Conservation (phyloP, 108 stramenopile genomes). For the Nitzschia palea region DNA sequence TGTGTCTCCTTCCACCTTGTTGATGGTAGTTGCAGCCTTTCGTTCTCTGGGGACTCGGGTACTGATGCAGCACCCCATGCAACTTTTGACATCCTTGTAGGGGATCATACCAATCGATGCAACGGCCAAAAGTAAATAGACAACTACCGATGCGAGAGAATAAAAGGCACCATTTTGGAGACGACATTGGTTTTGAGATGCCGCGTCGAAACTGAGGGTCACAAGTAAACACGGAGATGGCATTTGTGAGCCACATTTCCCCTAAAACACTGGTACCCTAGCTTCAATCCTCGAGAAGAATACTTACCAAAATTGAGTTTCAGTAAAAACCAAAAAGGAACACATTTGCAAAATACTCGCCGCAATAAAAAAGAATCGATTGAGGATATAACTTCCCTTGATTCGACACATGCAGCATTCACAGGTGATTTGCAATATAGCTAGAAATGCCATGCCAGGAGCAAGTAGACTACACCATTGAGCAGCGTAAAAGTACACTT, state of each 20-base stretch:
- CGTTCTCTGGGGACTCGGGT: not conserved
- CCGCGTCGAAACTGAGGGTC: not conserved
- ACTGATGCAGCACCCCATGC: slow-evolving; percentile 4
- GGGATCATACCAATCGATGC: not conserved
- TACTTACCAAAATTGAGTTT: slow-evolving; percentile 19
- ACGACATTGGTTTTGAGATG: slow-evolving; percentile 1
- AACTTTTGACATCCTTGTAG: not conserved
- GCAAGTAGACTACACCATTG: slow-evolving; percentile 20
- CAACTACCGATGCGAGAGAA: not conserved
- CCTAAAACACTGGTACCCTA: not conserved
- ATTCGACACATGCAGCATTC: slow-evolving; percentile 17
- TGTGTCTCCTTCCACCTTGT: not conserved
- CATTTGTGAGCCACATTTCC: no score
- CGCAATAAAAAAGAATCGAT: slow-evolving; percentile 3
- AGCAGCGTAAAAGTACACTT: slow-evolving; percentile 11
- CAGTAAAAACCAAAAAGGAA: slow-evolving; percentile 13
- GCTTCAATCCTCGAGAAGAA: not conserved
- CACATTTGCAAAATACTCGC: slow-evolving; percentile 5
- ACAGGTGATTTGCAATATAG: slow-evolving; percentile 12
- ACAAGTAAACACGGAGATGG: not conserved
- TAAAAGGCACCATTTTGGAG: slow-evolving; percentile 2
- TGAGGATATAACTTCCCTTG: slow-evolving; percentile 4
- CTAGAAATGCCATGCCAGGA: slow-evolving; percentile 13
- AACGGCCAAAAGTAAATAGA: slow-evolving; percentile 5
- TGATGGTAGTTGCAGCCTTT: not conserved